These are phyloP conservation scores for Trichoderma polysporum DNA, from an alignment of 2,329 filamentous ascomycete species.

Conservation along the genomic window DNA sequence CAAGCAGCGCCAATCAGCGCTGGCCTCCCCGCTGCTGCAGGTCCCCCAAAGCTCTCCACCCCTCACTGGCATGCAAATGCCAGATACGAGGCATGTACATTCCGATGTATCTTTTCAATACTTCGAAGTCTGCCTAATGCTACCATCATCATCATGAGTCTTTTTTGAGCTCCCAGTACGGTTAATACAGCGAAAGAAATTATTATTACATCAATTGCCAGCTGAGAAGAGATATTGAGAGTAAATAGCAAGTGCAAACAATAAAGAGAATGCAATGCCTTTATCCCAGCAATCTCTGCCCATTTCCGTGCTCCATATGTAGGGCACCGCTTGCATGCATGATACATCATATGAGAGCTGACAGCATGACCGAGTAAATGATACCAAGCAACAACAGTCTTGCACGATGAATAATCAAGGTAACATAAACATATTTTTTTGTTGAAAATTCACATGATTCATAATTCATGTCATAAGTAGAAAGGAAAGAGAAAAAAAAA, in stretches of 20 bases:
- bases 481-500: neutral
- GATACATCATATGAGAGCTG: neutral
- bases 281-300: neutral
- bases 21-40: conserved; percentile 6
- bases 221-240: neutral
- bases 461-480: neutral
- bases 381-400: neutral
- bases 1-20: conserved; percentile 10
- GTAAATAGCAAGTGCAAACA: neutral
- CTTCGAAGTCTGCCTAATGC: neutral
- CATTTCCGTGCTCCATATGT: neutral
- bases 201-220: neutral
- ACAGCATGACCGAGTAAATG: neutral
- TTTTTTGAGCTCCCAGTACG: too few species aligned
- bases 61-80: neutral
- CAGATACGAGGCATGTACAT: neutral
- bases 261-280: neutral
- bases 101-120: neutral
- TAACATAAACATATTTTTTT: neutral
- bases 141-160: too few species aligned
- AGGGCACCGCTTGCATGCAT: neutral
- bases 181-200: too few species aligned
- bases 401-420: neutral
- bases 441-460: neutral
- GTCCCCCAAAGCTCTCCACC: conserved; percentile 11